Base-by-base conservation (phyloP, 2,329 filamentous ascomycete genomes). In the Pseudopyricularia javanii region DNA sequence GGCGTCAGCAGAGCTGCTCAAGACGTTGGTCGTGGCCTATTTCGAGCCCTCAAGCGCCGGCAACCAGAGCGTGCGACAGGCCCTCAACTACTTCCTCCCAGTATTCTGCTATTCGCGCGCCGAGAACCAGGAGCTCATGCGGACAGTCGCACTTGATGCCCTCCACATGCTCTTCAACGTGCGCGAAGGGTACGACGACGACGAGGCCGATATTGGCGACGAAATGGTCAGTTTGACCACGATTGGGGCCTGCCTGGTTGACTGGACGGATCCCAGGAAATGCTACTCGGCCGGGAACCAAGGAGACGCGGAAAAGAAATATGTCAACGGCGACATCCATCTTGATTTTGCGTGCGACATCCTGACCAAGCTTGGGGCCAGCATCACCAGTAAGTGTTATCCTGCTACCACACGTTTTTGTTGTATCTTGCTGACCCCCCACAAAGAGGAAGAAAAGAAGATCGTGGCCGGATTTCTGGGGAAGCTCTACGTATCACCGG, bases 231-330 rank as follows among this genome's bases (percentile, higher is more conserved):
- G 84, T 59, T 78, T 94, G 58, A 78, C 80, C 45, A 80, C 83
- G 3, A 87, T 95, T 54, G 89, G 88, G 1, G 82, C 87, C 3
- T 91, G 90, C 62, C 71, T 97, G 7, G 81, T 91, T 1, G 91
- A 97, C 65, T 97, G 91, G 93, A 97, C 91, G 0, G 91, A 97
- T 65, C 90, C 91, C 35, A 76, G 91, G 50, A 91, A 94, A 66
- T 88, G 71, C 70, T 86, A 70, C 68, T 76, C 66, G 54, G 75
- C 71, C 58, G 72, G 68, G 24, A 26, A 54, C 32, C 33, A 30
- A 4, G 60, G 69, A 1, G 79, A 86, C 49, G 73, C 72, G 1
- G 75, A 79, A 52, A 83, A 79, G 66, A 83, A 78, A 70, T 74
- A 72, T 51, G 77, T 87, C 15, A 85, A 86, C 57, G 85, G 85